Conservation (phyloP, 2,329 filamentous ascomycete genomes). For the Trichoderma endophyticum region DNA sequence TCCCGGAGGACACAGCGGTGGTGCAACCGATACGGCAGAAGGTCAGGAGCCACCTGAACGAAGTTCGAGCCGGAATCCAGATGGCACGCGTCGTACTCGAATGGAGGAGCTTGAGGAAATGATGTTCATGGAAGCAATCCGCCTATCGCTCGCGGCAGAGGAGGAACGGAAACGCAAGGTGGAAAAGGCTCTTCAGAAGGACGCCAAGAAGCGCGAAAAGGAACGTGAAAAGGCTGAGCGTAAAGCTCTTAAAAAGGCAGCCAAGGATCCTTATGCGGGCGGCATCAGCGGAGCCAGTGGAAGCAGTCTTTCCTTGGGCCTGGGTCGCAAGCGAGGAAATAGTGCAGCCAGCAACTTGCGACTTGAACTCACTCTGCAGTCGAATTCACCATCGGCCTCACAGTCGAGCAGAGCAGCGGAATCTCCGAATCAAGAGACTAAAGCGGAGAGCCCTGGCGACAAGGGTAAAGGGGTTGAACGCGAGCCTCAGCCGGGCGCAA, state of each 20-base stretch:
- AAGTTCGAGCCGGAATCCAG: constrained; percentile 23
- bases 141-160: constrained; percentile 84
- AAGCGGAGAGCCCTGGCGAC: constrained; percentile 36
- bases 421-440: constrained; percentile 25
- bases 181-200: constrained; percentile 54
- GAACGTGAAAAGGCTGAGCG: constrained; percentile 80
- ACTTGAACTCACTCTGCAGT: constrained; percentile 52
- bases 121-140: constrained; percentile 97
- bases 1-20: constrained; percentile 25
- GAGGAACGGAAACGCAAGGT: constrained; percentile 88
- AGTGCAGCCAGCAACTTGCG: constrained; percentile 59
- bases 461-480: constrained; percentile 73
- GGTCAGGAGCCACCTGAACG: constrained; percentile 26
- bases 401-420: constrained; percentile 28
- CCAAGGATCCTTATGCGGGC: constrained; percentile 36
- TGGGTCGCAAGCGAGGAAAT: constrained; percentile 58
- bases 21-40: constrained; percentile 23
- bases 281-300: constrained; percentile 48
- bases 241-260: constrained; percentile 67
- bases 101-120: constrained; percentile 92
- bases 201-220: constrained; percentile 81
- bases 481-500: constrained; percentile 24
- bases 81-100: constrained; percentile 43
- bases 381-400: constrained; percentile 39
- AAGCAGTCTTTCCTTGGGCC: constrained; percentile 61